Conservation (phyloP, 805 yeast genomes). For the Kluyveromyces nonfermentans region DNA sequence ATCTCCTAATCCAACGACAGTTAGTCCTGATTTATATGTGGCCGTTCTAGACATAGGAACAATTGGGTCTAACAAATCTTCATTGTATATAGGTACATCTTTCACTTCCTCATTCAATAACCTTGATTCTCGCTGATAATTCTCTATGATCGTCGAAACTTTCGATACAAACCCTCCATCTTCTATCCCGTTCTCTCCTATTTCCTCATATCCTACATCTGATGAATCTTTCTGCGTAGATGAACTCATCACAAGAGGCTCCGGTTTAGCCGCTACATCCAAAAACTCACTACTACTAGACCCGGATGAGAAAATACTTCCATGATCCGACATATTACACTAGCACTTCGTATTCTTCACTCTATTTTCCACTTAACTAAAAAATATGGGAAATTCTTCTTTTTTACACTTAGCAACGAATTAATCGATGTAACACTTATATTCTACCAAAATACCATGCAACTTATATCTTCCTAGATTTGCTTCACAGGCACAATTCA, state of each 20-base stretch:
- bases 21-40: neutral
- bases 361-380: neutral
- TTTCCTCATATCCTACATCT: neutral
- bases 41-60: neutral
- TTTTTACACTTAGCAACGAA: too few species aligned
- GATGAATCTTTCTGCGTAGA: neutral
- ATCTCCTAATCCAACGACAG: neutral
- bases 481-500: neutral
- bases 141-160: neutral
- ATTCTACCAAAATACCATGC: neutral
- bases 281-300: neutral
- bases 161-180: constrained; percentile 1
- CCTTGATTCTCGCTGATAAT: neutral
- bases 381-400: too few species aligned
- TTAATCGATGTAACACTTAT: too few species aligned
- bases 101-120: neutral
- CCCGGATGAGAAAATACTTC: neutral
- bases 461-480: neutral
- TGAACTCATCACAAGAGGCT: neutral
- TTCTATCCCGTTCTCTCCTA: neutral
- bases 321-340: neutral
- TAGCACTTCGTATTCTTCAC: neutral
- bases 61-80: constrained; percentile 1
- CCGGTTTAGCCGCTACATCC: neutral
- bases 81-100: constrained; percentile 1